Evolutionary conservation across 441 rosid species (phyloP).

Genomic region (Francoa sonchifolia): DNA sequence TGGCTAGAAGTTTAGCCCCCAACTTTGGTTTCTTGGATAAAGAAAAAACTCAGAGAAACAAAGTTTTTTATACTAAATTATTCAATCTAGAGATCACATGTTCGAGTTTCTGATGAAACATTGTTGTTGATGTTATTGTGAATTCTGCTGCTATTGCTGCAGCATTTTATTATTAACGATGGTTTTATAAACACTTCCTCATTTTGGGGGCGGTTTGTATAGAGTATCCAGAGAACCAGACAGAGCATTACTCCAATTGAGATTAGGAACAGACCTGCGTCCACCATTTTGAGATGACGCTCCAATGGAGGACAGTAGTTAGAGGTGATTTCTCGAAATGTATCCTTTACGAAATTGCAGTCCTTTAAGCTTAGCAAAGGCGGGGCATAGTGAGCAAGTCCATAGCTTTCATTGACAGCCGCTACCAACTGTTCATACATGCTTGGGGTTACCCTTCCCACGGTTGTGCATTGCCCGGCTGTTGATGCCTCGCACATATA

Average conservation of each 20-base stretch:
- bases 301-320: slow-evolving; percentile 63
- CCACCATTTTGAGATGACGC: slow-evolving; percentile 50
- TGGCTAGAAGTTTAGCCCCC: too few relatives aligned
- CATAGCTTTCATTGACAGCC: slow-evolving; percentile 73
- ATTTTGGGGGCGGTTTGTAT: slow-evolving; percentile 97
- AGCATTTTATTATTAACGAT: slow-evolving; percentile 18
- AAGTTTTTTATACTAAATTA: too few relatives aligned
- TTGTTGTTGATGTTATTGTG: slow-evolving; percentile 6
- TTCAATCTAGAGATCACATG: too few relatives aligned
- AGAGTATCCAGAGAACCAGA: slow-evolving; percentile 67
- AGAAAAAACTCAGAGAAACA: too few relatives aligned
- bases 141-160: slow-evolving; percentile 6
- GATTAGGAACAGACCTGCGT: slow-evolving; percentile 69
- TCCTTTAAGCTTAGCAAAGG: slow-evolving; percentile 69
- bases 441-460: slow-evolving; percentile 69
- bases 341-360: slow-evolving; percentile 69
- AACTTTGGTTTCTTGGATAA: too few relatives aligned
- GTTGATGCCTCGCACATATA: slow-evolving; percentile 46
- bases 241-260: slow-evolving; percentile 80
- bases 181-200: slow-evolving; percentile 77
- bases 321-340: slow-evolving; percentile 58
- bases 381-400: slow-evolving; percentile 75
- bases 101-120: too few relatives aligned
- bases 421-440: slow-evolving; percentile 42
- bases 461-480: slow-evolving; percentile 40